Evolutionary conservation across 1,139 yeast genomes (phyloP).

Genomic region (Geotrichum siamense): DNA sequence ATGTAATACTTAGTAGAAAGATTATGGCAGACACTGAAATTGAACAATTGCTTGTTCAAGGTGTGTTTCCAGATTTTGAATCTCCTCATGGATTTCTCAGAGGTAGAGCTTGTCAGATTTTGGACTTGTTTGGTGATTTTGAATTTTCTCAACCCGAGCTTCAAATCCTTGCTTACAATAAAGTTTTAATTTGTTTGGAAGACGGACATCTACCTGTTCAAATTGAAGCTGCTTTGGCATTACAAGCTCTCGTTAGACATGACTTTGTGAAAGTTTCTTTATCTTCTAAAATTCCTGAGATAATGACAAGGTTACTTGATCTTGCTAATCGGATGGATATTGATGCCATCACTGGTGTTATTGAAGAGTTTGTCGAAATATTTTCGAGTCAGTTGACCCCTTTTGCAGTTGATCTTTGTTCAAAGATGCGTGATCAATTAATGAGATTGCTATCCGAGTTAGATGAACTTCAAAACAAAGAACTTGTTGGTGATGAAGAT

Average conservation of each 20-base stretch:
- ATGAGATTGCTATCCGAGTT: slow-evolving; percentile 66
- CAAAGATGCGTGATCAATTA: slow-evolving; percentile 72
- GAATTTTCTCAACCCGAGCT: slow-evolving; percentile 46
- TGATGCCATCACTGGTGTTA: slow-evolving; percentile 80
- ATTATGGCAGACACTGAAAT: slow-evolving; percentile 59
- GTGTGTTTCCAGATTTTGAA: slow-evolving; percentile 65
- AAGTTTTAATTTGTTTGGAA: slow-evolving; percentile 55
- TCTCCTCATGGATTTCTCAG: slow-evolving; percentile 65
- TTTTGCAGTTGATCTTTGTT: slow-evolving; percentile 82
- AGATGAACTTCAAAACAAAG: slow-evolving; percentile 38
- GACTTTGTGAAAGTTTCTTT: slow-evolving; percentile 63
- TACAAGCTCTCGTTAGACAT: slow-evolving; percentile 67
- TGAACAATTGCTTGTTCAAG: slow-evolving; percentile 58
- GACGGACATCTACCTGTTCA: slow-evolving; percentile 64
- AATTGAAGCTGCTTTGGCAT: slow-evolving; percentile 75
- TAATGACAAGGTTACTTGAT: slow-evolving; percentile 71
- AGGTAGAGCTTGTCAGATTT: slow-evolving; percentile 77
- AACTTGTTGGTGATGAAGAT: slow-evolving; percentile 23
- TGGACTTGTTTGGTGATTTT: slow-evolving; percentile 62
- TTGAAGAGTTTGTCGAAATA: slow-evolving; percentile 92
- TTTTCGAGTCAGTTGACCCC: slow-evolving; percentile 88
- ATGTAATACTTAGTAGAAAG: slow-evolving; percentile 46
- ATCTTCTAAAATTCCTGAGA: slow-evolving; percentile 61
- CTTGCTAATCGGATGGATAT: slow-evolving; percentile 78
- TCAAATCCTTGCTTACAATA: slow-evolving; percentile 53